These are phyloP conservation scores for Benincasa hispida DNA, from an alignment of 306 rosid species.

Conservation along the genomic window DNA sequence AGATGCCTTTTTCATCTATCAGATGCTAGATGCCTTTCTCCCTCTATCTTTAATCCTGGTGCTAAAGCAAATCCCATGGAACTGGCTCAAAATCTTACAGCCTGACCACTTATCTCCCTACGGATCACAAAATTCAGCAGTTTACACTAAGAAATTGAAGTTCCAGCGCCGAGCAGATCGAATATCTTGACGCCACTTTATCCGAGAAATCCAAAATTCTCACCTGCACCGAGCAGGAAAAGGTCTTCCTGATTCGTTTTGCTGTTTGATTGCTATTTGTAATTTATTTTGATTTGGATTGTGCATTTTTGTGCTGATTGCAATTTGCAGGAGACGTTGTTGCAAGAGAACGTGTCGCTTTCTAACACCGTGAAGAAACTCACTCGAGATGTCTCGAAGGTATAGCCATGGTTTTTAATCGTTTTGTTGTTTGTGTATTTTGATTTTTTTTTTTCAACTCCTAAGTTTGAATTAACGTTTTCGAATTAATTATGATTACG, in stretches of 20 bases:
- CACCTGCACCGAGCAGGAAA: slow-evolving; percentile 31
- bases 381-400: slow-evolving; percentile 87
- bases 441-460: not conserved
- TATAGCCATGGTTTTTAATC: not conserved
- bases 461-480: not conserved
- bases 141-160: not conserved
- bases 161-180: too few relatives aligned
- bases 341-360: slow-evolving; percentile 51
- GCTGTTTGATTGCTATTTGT: not conserved
- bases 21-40: too few relatives aligned
- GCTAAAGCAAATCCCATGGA: slow-evolving; percentile 42
- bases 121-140: slow-evolving; percentile 14
- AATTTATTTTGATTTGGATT: not conserved
- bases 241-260: slow-evolving; percentile 27
- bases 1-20: too few relatives aligned
- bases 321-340: slow-evolving; percentile 40
- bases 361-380: slow-evolving; percentile 63
- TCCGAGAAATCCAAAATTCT: slow-evolving; percentile 45
- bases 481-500: not conserved
- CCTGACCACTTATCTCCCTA: slow-evolving; percentile 18
- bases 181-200: slow-evolving; percentile 43
- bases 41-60: slow-evolving; percentile 40
- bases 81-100: slow-evolving; percentile 6
- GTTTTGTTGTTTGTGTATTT: not conserved
- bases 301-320: not conserved